Evolutionary conservation across 495 filamentous ascomycete species (phyloP).

Genomic region (Aspergillus nanangensis): DNA sequence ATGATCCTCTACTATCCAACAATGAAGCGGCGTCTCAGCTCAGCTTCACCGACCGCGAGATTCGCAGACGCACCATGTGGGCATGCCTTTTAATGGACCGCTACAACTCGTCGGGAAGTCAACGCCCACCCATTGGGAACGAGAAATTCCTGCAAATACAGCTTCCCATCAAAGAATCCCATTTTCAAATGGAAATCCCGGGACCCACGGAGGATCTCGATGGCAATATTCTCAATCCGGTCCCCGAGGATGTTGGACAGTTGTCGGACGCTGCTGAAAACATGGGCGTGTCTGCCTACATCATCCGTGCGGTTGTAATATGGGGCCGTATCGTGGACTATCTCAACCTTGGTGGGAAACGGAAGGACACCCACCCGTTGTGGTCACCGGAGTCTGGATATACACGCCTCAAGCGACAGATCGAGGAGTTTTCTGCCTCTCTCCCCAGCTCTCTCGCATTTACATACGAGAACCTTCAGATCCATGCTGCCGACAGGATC

Average conservation of each 20-base stretch:
- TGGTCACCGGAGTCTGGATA: slow-evolving; percentile 82
- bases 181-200: slow-evolving; percentile 87
- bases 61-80: slow-evolving; percentile 94
- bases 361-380: slow-evolving; percentile 67
- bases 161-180: slow-evolving; percentile 83
- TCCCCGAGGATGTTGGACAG: slow-evolving; percentile 56
- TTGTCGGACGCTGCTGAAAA: slow-evolving; percentile 69
- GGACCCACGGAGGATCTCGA: slow-evolving; percentile 82
- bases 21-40: slow-evolving; percentile 63
- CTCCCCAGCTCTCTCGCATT: slow-evolving; percentile 70
- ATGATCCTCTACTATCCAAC: slow-evolving; percentile 64
- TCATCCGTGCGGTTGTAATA: slow-evolving; percentile 78
- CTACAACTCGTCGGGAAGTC: slow-evolving; percentile 93
- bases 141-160: slow-evolving; percentile 87
- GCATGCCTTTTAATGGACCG: slow-evolving; percentile 96
- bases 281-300: slow-evolving; percentile 92
- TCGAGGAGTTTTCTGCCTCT: slow-evolving; percentile 61
- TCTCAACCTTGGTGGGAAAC: slow-evolving; percentile 85
- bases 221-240: slow-evolving; percentile 64
- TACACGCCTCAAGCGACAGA: slow-evolving; percentile 61
- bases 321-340: slow-evolving; percentile 91
- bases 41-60: slow-evolving; percentile 89
- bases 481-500: slow-evolving; percentile 76
- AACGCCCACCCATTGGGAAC: slow-evolving; percentile 85
- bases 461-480: slow-evolving; percentile 75